Conservation (phyloP, 192 early-diverging fungal species). For the Coemansia sp. region DNA sequence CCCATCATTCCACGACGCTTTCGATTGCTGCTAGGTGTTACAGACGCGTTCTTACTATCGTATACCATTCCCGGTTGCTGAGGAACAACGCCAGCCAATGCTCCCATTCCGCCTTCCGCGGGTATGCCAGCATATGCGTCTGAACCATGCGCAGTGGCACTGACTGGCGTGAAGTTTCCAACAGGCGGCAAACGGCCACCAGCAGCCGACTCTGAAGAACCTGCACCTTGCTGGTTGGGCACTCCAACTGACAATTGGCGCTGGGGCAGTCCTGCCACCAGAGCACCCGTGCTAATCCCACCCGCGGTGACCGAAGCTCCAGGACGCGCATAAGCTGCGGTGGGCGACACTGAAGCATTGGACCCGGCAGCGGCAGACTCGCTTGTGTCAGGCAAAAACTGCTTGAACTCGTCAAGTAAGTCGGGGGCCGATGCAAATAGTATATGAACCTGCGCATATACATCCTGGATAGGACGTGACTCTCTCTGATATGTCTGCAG, state of each 20-base stretch:
- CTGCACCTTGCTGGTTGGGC: slow-evolving; percentile 17
- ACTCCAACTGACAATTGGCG: slow-evolving; percentile 9
- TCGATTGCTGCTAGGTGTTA: slow-evolving; percentile 28
- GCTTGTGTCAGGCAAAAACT: slow-evolving; percentile 90
- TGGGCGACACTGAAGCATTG: slow-evolving; percentile 30
- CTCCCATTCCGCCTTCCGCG: slow-evolving; percentile 3
- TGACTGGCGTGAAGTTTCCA: slow-evolving; percentile 58
- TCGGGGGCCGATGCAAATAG: slow-evolving; percentile 87
- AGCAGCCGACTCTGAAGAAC: slow-evolving; percentile 18
- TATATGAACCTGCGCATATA: slow-evolving; percentile 90
- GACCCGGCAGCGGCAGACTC: slow-evolving; percentile 51
- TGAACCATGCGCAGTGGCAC: slow-evolving; percentile 10
- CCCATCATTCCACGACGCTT: slow-evolving; percentile 42
- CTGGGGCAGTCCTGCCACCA: not conserved
- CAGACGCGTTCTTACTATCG: slow-evolving; percentile 14
- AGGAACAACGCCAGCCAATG: slow-evolving; percentile 5
- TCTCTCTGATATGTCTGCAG: slow-evolving; percentile 98
- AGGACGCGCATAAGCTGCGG: slow-evolving; percentile 27
- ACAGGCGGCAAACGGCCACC: slow-evolving; percentile 58
- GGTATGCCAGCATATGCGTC: slow-evolving; percentile 26
- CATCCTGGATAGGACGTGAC: slow-evolving; percentile 93
- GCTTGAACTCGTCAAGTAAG: slow-evolving; percentile 96
- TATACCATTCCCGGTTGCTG: slow-evolving; percentile 23
- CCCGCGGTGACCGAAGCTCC: slow-evolving; percentile 10
- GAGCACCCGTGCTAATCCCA: not conserved